Evolutionary conservation across 2,329 filamentous ascomycete genomes (phyloP), one percentile per base, ranked within the genome.

Genomic region (Davidsoniella neocaledoniae): DNA sequence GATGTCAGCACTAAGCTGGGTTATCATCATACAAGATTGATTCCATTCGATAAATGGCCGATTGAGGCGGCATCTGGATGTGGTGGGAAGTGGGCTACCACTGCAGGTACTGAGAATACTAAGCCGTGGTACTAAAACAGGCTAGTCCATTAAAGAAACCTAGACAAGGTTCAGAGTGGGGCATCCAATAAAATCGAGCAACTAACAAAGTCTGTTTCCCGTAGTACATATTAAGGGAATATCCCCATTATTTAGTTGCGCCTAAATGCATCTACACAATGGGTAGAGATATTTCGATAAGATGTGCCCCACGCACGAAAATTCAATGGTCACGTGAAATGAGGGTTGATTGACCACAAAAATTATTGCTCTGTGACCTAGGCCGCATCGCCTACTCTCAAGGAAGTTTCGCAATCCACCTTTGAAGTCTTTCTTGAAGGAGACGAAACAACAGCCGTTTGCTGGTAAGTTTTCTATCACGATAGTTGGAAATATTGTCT

Each of bases 401-500:
- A 50, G 48, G 45, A 53, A 53, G 46, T 50, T 53, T 50, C 44
- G 40, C 51, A 53, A 50, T 40, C 51, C 51, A 53, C 51, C 46
- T 52, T 53, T 44, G 51, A 53, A 50, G 51, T 53, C 51, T 50
- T 53, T 50, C 51, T 25, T 51, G 38, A 41, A 53, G 51, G 51
- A 53, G 51, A 53, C 50, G 51, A 53, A 53, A 50, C 51, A 53
- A 53, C 51, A 50, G 51, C 48, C 51, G 26, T 48, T 52, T 48
- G 51, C 44, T 50, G 48, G 51, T 53, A 53, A 53, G 51, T 53
- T 41, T 17, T 37, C 36, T 38, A 38, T 26, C n/a, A 16, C 46
- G 47, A 36, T 39, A 50, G 40, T 26, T 44, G 39, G 23, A 53
- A 36, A 50, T 44, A 47, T 46, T 25, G 33, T 36, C 43, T 9